Conservation (phyloP, 306 rosid species). For the Cicer yamashitae region DNA sequence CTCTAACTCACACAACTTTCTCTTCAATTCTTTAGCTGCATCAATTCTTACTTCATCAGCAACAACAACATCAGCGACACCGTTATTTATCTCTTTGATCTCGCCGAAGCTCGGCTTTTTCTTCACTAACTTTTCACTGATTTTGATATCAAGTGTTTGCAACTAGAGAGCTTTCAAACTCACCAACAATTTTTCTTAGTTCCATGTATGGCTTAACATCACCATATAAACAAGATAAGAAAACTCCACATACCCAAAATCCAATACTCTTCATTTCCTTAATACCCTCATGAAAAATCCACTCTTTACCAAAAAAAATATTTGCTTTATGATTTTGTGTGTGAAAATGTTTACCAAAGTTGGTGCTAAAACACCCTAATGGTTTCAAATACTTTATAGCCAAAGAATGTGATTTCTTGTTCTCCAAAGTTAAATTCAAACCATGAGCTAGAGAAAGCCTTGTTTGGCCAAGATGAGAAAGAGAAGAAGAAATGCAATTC, state of each 20-base stretch:
- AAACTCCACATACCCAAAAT: constrained; percentile 64
- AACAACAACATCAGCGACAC: constrained; percentile 52
- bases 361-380: constrained; percentile 31
- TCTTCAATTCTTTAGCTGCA: constrained; percentile 50
- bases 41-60: constrained; percentile 39
- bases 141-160: constrained; percentile 47
- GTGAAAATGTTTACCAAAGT: constrained; percentile 20
- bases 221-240: constrained; percentile 57
- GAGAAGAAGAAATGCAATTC: constrained; percentile 59
- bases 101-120: constrained; percentile 46
- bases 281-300: constrained; percentile 55
- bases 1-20: constrained; percentile 56
- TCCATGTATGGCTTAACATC: constrained; percentile 52
- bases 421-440: constrained; percentile 34
- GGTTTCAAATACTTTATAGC: constrained; percentile 52
- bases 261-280: constrained; percentile 57
- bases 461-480: constrained; percentile 58
- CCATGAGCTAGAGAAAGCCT: constrained; percentile 63
- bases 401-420: constrained; percentile 51
- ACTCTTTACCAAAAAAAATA: constrained; percentile 40
- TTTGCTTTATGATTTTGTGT: constrained; percentile 31
- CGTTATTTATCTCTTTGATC: constrained; percentile 59
- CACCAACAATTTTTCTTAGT: constrained; percentile 50
- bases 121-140: constrained; percentile 42
- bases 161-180: constrained; percentile 49